Conservation (phyloP, 805 yeast genomes). For the Tetrapisispora taiwanensis region DNA sequence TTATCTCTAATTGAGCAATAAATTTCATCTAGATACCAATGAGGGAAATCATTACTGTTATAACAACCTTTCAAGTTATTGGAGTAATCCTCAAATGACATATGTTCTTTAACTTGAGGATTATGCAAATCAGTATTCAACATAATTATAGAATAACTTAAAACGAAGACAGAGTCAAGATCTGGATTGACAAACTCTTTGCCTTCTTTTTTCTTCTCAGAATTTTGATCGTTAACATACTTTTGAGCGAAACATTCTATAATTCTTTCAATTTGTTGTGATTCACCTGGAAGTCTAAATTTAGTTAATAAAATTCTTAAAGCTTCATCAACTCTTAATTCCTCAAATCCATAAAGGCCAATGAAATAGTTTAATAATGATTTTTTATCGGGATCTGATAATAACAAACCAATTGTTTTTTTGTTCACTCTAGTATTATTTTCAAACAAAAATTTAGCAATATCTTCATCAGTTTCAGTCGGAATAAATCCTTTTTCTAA, state of each 20-base stretch:
- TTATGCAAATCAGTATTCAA: conserved; percentile 89
- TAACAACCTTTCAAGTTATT: conserved; percentile 73
- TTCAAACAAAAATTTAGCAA: conserved; percentile 68
- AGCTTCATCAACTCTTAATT: conserved; percentile 86
- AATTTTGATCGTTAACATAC: conserved; percentile 56
- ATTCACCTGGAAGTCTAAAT: conserved; percentile 93
- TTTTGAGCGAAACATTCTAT: conserved; percentile 78
- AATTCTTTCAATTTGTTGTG: conserved; percentile 90
- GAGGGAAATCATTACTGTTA: conserved; percentile 60
- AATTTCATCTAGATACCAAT: conserved; percentile 74
- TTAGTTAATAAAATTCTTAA: conserved; percentile 68
- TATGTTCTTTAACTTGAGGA: conserved; percentile 84
- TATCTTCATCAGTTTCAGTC: conserved; percentile 42
- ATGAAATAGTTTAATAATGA: conserved; percentile 56
- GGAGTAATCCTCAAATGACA: conserved; percentile 77
- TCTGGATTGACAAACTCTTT: conserved; percentile 52
- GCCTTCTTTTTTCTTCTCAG: conserved; percentile 14
- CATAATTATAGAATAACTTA: conserved; percentile 88
- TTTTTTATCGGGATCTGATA: conserved; percentile 65
- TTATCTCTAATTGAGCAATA: conserved; percentile 70
- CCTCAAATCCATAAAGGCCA: conserved; percentile 60
- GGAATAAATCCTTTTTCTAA: conserved; percentile 56
- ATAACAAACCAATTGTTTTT: conserved; percentile 72
- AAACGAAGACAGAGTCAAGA: conserved; percentile 76
- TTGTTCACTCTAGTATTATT: conserved; percentile 80